Percentiles rank a stretch among this genome's conserved stretches.
phyloP scores from a whole-genome alignment of 805 yeast genomes.

The Candida nanaspora region DNA sequence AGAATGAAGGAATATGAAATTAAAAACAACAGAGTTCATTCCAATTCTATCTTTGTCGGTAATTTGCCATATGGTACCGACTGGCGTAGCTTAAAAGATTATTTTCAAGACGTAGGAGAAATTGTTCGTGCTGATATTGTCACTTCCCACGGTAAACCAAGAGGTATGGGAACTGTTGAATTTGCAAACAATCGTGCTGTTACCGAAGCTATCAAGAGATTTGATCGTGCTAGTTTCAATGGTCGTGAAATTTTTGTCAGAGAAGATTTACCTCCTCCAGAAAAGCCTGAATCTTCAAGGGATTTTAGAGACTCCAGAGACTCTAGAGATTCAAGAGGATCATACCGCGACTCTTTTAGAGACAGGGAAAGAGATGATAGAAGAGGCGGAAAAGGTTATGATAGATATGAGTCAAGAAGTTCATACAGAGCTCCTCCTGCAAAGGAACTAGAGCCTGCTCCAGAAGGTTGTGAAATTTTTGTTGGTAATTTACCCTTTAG shows the following conservation, averaged over 20 bases:
- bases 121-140: slow-evolving; percentile 81
- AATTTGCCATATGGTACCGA: slow-evolving; percentile 62
- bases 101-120: slow-evolving; percentile 53
- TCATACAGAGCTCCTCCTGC: slow-evolving; percentile 9
- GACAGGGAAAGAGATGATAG: slow-evolving; percentile 6
- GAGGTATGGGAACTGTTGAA: slow-evolving; percentile 92
- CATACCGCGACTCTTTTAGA: no score
- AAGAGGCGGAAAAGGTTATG: slow-evolving; percentile 12
- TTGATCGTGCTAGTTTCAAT: slow-evolving; percentile 53
- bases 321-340: slow-evolving; percentile 9
- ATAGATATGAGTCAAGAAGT: slow-evolving; percentile 6
- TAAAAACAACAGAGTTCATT: slow-evolving; percentile 50
- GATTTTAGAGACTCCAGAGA: slow-evolving; percentile 20
- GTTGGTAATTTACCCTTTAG: slow-evolving; percentile 79
- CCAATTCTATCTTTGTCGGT: slow-evolving; percentile 66
- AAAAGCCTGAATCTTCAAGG: slow-evolving; percentile 20
- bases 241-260: slow-evolving; percentile 85
- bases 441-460: slow-evolving; percentile 11
- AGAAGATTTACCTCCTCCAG: slow-evolving; percentile 84
- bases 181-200: slow-evolving; percentile 61
- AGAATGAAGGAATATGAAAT: slow-evolving; percentile 25
- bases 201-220: slow-evolving; percentile 59
- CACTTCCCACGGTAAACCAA: slow-evolving; percentile 67
- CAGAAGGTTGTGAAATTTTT: slow-evolving; percentile 49
- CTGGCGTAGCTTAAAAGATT: slow-evolving; percentile 50